A percentile compares a stretch with the other conserved stretches of the same genome.
Conservation (phyloP, 352 stramenopile genomes). For the Phytophthora chlamydospora region DNA sequence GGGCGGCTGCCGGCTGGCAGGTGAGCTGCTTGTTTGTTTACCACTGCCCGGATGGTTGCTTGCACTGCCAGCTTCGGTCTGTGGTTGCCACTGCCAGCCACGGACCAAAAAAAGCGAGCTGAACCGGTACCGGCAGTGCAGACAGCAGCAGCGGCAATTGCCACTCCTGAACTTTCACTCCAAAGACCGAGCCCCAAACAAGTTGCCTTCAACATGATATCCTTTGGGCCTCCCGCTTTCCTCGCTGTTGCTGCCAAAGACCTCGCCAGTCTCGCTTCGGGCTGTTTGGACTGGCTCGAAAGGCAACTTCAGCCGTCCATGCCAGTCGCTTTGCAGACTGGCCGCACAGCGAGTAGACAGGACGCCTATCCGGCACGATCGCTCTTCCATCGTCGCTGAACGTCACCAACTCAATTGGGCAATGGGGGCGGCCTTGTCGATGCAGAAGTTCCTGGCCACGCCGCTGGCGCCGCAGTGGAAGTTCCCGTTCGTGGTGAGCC, state of each 20-base stretch:
- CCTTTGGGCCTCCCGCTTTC: too few relatives aligned
- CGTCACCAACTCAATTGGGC: not conserved
- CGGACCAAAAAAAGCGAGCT: too few relatives aligned
- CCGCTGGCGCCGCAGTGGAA: constrained; percentile 46
- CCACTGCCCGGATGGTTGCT: not conserved
- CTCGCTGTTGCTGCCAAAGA: too few relatives aligned
- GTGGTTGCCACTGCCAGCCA: too few relatives aligned
- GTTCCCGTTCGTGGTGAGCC: constrained; percentile 52
- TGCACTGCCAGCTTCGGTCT: not conserved
- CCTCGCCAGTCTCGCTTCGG: too few relatives aligned
- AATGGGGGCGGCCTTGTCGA: constrained; percentile 36
- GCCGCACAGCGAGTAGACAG: not conserved
- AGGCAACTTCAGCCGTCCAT: not conserved
- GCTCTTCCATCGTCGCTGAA: constrained; percentile 2
- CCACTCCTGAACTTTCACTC: too few relatives aligned
- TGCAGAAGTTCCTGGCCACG: constrained; percentile 41
- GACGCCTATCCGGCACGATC: constrained; percentile 4
- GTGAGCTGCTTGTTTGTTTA: too few relatives aligned
- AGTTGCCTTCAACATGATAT: too few relatives aligned
- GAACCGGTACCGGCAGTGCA: too few relatives aligned
- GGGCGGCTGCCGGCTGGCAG: not conserved
- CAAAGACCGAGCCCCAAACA: too few relatives aligned
- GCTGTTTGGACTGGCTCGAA: too few relatives aligned
- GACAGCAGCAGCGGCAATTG: too few relatives aligned
- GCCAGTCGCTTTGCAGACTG: not conserved